Base-by-base conservation (phyloP, 164 flowering plant genomes). In the Vitis riparia region DNA sequence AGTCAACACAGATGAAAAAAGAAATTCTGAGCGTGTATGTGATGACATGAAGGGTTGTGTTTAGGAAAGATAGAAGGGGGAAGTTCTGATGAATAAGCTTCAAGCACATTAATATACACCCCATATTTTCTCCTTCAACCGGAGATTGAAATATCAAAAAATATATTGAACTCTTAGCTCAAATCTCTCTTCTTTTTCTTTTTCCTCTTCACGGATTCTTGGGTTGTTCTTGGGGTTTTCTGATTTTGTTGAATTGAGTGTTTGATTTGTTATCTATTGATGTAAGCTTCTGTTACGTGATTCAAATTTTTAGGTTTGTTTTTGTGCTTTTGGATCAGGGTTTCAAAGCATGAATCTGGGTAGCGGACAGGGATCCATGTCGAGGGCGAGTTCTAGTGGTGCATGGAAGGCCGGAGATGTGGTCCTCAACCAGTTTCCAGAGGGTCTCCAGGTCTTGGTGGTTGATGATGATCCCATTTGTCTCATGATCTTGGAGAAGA, bases 381-480 rank as follows among this genome's bases (percentile, higher is more conserved):
- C 82, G 37, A 70, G 56, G 14, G 76, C 82, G 3, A 78, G 73
- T 68, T 80, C 85, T 1, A 76, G 75, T 60, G 75, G 23, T 27
- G 67, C 71, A 15, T 51, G 74, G 80, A 86, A 68, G 68, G 60
- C 80, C 8, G 74, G 64, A 19, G 88, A 82, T 48, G 81, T 44
- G 8, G 87, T 75, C 49, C 51, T 85, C 32, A 91, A 85, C 68
- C 83, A 85, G 79, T 91, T 93, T 78, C 97, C 98, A 58, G 91
- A 83, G 59, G 98, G 98, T 65, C 77, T 92, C 0, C 76, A 91
- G 8, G 96, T 92, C 6, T 83, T 92, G 32, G 93, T 88, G n/a
- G 98, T 92, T n/a, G 94, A 92, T 77, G 94, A 88, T 75, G 97
- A 90, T 76, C 90, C 86, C 0, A 90, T 91, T 44, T 92, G 94